Base-by-base conservation (phyloP, 139 green algal genomes). In the Asterochloris sp. region DNA sequence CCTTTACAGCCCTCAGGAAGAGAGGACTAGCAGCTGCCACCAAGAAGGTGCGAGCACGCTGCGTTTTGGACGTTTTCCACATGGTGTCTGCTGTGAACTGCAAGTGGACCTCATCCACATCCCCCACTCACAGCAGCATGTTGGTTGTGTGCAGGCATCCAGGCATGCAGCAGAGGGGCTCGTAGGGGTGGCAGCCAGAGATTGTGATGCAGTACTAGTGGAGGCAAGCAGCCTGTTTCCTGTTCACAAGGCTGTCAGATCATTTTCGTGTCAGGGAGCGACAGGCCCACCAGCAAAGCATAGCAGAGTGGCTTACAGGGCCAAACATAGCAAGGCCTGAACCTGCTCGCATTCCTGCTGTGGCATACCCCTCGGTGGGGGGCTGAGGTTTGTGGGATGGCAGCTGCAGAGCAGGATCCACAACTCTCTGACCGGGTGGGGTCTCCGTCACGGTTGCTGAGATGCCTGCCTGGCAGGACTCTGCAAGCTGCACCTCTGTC, bases 131-230 rank as follows among this genome's bases (percentile, higher is more conserved):
- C 11, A 11, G 63, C 54, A 80, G 21, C 60, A 28, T 66, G 9
- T 60, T 13, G 11, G 9, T 60, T 13, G 11, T 66, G 16, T 80
- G 64, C 78, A 87, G 83, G 90, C 92, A 0, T 91, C 85, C 12
- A 84, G 96, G 75, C 79, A 91, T 66, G 96, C 95, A 13, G 86
- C 94, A 0, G 95, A 98, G 80, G 96, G 95, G 8, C 88, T 98
- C 0, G 88, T 98, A 14, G 95, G 91, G 6, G 73, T 98, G 1
- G 88, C 90, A 9, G 54, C 16, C 9, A 19, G 64, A 15, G 63
- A 79, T 14, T 12, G 71, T 24, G 73, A 16, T 12, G 86, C 89
- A 21, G 88, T 83, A 0, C 68, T 90, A 13, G 83, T 92, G 11
- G 89, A 92, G 83, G 87, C 88, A 28, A n/a, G 38, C 38, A 26